Base-by-base conservation (phyloP, 2,329 filamentous ascomycete genomes). In the Tolypocladium amazonense region DNA sequence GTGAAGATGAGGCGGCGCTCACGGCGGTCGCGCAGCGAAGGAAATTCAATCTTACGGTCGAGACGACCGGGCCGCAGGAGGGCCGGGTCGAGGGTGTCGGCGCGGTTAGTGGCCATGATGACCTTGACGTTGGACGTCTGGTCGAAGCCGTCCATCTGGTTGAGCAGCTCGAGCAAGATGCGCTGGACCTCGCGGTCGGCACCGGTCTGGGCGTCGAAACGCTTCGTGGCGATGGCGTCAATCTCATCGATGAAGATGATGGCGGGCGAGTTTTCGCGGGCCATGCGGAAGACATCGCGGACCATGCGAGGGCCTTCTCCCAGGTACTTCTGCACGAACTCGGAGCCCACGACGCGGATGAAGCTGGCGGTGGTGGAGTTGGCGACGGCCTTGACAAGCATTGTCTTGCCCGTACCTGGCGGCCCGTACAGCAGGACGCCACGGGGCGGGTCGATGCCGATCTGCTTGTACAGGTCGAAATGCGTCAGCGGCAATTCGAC, bases 201-300 rank as follows among this genome's bases (percentile, higher is more conserved):
- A 74, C 94, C 94, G 4, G 94, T 99, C 77, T 99, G 94, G 30
- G 94, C 94, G 73, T 99, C 94, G 77, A 99, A 99, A 75, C 94
- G 93, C 80, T 99, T 99, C 47, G 94, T 99, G 62, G 94, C 94
- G 69, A 99, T 97, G 64, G 94, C 94, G 72, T 99, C 94, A 68
- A 99, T 97, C 75, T 99, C 94, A 72, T 99, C 94, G 72, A 99
- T 99, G 82, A 99, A 99, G 77, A 99, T 99, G 75, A 99, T 99
- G 61, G 92, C 89, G 0, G 94, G 94, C 0, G 92, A 93, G 79
- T 99, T 99, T 80, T 99, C 94, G 63, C 94, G 88, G 43, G 94
- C 94, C 94, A 99, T 99, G 63, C 94, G 85, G 84, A 99, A 99
- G 47, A 99, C 94, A 73, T 99, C 94, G 70, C 94, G 90, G 58